These are phyloP conservation scores for Lichtheimia ramosa DNA, from an alignment of 371 early-diverging fungal species.

Conservation along the genomic window DNA sequence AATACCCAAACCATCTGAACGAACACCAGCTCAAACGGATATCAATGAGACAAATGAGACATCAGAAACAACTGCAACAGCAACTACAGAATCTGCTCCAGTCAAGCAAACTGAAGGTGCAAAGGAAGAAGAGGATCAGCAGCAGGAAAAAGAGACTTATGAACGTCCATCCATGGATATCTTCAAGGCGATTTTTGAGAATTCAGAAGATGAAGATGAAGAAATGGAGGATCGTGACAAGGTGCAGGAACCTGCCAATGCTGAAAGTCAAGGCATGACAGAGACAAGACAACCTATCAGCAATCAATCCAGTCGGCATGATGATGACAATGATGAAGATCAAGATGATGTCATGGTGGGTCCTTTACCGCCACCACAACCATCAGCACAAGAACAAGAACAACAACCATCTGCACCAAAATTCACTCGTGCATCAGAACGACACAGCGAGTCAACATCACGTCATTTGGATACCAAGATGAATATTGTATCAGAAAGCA, in stretches of 20 bases:
- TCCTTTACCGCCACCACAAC: constrained; percentile 34
- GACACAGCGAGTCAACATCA: constrained; percentile 3
- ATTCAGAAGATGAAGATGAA: constrained; percentile 61
- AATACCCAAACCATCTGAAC: constrained; percentile 47
- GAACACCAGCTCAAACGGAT: background rate
- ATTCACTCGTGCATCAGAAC: constrained; percentile 31
- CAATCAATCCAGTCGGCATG: background rate
- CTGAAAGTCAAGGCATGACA: background rate
- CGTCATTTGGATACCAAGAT: constrained; percentile 8
- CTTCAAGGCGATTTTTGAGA: constrained; percentile 85
- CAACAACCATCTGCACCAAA: constrained; percentile 26
- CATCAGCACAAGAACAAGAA: constrained; percentile 10
- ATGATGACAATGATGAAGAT: background rate
- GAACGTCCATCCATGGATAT: constrained; percentile 83
- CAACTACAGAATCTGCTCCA: constrained; percentile 6
- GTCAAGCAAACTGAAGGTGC: constrained; percentile 1
- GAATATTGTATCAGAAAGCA: constrained; percentile 31
- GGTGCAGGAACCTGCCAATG: constrained; percentile 7
- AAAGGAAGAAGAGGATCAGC: constrained; percentile 11
- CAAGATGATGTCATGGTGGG: constrained; percentile 33
- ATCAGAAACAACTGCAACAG: background rate
- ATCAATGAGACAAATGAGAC: background rate
- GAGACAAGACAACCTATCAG: background rate
- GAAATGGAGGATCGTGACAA: constrained; percentile 34
- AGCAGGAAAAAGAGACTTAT: constrained; percentile 51